Base-by-base conservation (phyloP, 306 rosid genomes). In the Betula pendula region DNA sequence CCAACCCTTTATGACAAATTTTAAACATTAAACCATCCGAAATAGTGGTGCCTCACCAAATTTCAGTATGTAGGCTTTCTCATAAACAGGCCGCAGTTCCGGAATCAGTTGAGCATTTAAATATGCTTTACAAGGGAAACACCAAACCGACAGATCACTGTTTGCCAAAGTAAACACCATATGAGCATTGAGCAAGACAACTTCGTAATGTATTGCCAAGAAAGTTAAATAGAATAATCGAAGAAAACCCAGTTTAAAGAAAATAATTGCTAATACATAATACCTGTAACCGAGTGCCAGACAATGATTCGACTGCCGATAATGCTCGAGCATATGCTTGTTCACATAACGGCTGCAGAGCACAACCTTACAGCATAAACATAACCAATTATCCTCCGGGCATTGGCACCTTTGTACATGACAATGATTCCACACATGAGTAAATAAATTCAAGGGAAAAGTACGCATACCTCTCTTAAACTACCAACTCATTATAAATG, bases 141-240 rank as follows among this genome's bases (percentile, higher is more conserved):
- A 94, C 97, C 96, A 94, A 15, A 90, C 92, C 0, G 98, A 94
- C 60, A 90, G 85, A 87, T 90, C 97, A 75, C 94, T 89, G 82
- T 55, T 68, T 53, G 7, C 71, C 43, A 25, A 7, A 68, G 43
- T 9, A 52, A 78, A 5, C 14, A 45, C 77, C 22, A 38, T 8
- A 38, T 38, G 6, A 38, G 63, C 62, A 69, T 9, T 45, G 4
- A 74, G 51, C 63, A 12, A 70, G 55, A 66, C 47, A 67, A 43
- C 33, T 8, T 53, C 31, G n/a, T 16, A n/a, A 65, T 22, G 45
- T n/a, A 65, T 68, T 6, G 22, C 56, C 5, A 0, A 65, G 56
- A 69, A 40, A 75, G 15, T 42, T 8, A 43, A n/a, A 50, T 29
- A 2, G 67, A 44, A 44, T 68, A 16, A 48, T 68, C 19, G 24